Conservation (phyloP, 148 eudicot genomes). For the Rhododendron vialii region DNA sequence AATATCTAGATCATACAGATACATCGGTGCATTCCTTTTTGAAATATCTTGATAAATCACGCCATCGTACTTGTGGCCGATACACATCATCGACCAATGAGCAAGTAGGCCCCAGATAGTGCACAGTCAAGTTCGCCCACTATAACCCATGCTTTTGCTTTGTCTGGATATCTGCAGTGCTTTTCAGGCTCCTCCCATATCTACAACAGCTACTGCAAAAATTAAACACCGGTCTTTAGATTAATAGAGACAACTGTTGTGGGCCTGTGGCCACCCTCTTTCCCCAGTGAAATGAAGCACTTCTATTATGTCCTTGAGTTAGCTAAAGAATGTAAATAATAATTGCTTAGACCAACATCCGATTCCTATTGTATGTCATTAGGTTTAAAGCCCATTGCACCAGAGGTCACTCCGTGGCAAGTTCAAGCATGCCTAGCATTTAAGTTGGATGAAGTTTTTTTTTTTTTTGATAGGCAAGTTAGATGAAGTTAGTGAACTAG, state of each 20-base stretch:
- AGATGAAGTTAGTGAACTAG: background rate
- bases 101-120: background rate
- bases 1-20: background rate
- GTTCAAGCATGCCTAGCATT: background rate
- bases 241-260: background rate
- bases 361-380: background rate
- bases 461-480: background rate
- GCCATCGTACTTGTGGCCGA: background rate
- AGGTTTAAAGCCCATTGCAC: background rate
- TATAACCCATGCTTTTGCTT: background rate
- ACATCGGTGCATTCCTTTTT: background rate
- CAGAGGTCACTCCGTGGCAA: background rate
- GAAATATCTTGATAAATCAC: background rate
- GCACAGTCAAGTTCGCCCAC: background rate
- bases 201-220: background rate
- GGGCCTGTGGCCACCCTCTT: background rate
- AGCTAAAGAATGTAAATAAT: background rate
- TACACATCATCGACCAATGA: background rate
- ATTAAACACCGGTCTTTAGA: background rate
- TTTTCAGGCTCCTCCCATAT: background rate
- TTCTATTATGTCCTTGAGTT: background rate
- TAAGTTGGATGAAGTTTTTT: background rate
- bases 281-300: background rate
- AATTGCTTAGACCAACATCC: background rate
- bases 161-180: background rate